Conservation (phyloP, 441 rosid species). For the Croton setiger region DNA sequence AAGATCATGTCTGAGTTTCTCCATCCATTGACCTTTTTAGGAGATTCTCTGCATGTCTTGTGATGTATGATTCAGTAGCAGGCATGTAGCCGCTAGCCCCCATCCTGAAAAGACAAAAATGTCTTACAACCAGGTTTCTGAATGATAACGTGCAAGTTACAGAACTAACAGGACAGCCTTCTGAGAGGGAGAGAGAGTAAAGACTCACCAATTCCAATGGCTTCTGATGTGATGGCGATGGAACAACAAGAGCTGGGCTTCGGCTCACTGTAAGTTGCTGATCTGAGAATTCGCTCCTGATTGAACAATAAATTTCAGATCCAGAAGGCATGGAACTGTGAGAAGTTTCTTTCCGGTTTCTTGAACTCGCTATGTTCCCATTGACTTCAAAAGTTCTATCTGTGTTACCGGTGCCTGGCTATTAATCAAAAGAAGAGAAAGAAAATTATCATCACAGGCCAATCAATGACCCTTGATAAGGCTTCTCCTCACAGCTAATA, state of each 20-base stretch:
- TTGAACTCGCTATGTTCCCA: conserved; percentile 27
- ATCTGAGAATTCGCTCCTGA: conserved; percentile 42
- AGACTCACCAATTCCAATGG: conserved; percentile 35
- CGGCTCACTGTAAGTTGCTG: conserved; percentile 30
- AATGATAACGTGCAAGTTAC: too few species aligned
- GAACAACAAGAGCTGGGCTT: conserved; percentile 39
- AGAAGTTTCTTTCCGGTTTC: conserved; percentile 30
- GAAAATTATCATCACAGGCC: conserved; percentile 4
- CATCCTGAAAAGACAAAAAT: too few species aligned
- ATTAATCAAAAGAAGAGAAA: conserved; percentile 16
- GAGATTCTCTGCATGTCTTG: too few species aligned
- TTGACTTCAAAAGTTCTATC: conserved; percentile 21
- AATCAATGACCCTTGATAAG: background rate
- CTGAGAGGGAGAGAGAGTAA: background rate
- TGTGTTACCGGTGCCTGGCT: conserved; percentile 35
- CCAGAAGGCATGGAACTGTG: conserved; percentile 30
- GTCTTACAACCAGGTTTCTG: too few species aligned
- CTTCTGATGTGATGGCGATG: conserved; percentile 33
- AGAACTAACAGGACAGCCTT: too few species aligned
- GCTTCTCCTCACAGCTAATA: background rate
- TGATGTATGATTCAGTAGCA: too few species aligned
- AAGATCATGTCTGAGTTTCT: too few species aligned
- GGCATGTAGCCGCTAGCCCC: too few species aligned
- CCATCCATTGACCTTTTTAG: too few species aligned
- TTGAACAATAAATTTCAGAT: conserved; percentile 36